These are phyloP conservation scores for Fremontodendron californicum DNA, from an alignment of 345 rosid genomes.

Conservation along the genomic window DNA sequence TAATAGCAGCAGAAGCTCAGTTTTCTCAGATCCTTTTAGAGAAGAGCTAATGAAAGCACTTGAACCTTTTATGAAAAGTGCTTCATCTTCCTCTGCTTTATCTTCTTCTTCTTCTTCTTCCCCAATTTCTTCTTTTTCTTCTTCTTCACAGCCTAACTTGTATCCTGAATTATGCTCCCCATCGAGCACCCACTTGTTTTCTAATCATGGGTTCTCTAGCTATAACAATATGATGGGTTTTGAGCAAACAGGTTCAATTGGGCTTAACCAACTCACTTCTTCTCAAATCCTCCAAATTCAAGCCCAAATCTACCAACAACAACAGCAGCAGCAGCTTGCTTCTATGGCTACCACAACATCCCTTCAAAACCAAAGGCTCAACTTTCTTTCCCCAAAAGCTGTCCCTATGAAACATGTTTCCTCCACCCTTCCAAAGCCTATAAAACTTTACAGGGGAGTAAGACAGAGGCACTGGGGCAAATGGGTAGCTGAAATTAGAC, in stretches of 20 bases:
- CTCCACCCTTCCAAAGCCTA: conserved; percentile 32
- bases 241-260: conserved; percentile 40
- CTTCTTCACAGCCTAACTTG: conserved; percentile 15
- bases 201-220: conserved; percentile 18
- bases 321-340: conserved; percentile 24
- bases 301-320: conserved; percentile 41
- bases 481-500: conserved; percentile 92
- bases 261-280: conserved; percentile 65
- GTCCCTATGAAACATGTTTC: conserved; percentile 52
- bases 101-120: conserved; percentile 7
- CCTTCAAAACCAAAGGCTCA: conserved; percentile 23
- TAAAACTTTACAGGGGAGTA: conserved; percentile 77
- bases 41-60: conserved; percentile 65
- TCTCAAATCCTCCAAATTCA: conserved; percentile 69
- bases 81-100: conserved; percentile 26
- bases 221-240: conserved; percentile 23
- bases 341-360: conserved; percentile 11
- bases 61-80: conserved; percentile 46
- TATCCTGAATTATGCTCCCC: conserved; percentile 28
- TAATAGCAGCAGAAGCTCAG: conserved; percentile 25
- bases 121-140: conserved; percentile 7
- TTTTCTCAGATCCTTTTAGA: conserved; percentile 47
- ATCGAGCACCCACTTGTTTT: conserved; percentile 22
- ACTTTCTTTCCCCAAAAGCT: conserved; percentile 44
- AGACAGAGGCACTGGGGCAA: conserved; percentile 98